A percentile compares a stretch with the other conserved stretches of the same genome.
Conservation (phyloP, 164 flowering plant species). For the Chimonanthus salicifolius region DNA sequence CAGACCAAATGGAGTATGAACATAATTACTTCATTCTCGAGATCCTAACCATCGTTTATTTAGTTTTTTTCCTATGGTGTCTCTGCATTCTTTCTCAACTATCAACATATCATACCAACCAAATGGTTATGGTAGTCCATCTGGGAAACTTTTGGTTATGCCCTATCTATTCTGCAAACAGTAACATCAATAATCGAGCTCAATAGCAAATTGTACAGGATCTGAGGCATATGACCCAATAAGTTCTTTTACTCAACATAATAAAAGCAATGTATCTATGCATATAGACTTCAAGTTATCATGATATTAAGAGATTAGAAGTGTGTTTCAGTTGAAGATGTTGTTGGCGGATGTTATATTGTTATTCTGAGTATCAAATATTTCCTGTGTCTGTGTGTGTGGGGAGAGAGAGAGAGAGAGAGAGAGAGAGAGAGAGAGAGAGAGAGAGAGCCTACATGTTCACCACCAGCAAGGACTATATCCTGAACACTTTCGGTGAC, state of each 20-base stretch:
- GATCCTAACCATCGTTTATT: too few species aligned
- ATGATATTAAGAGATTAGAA: not conserved
- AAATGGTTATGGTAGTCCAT: too few species aligned
- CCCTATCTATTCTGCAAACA: too few species aligned
- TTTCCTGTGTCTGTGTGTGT: not conserved
- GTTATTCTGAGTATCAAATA: not conserved
- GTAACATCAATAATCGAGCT: too few species aligned
- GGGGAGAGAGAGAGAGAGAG: not conserved
- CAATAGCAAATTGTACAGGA: not conserved
- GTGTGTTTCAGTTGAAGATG: not conserved
- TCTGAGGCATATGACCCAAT: not conserved
- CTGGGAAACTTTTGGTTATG: too few species aligned
- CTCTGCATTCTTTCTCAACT: too few species aligned
- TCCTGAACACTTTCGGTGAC: conserved; percentile 81
- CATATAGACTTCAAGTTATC: not conserved
- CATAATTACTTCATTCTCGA: too few species aligned
- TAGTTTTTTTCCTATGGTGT: too few species aligned
- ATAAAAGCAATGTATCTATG: not conserved
- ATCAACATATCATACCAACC: too few species aligned
- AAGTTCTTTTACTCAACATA: not conserved
- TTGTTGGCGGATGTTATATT: not conserved
- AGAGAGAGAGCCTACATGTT: conserved; percentile 31
- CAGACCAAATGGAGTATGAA: not conserved
- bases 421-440: conserved; percentile 3
- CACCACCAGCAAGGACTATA: conserved; percentile 58